These are phyloP conservation scores for Cordyceps cateniannulata DNA, from an alignment of 2,329 filamentous ascomycete species.

Conservation along the genomic window DNA sequence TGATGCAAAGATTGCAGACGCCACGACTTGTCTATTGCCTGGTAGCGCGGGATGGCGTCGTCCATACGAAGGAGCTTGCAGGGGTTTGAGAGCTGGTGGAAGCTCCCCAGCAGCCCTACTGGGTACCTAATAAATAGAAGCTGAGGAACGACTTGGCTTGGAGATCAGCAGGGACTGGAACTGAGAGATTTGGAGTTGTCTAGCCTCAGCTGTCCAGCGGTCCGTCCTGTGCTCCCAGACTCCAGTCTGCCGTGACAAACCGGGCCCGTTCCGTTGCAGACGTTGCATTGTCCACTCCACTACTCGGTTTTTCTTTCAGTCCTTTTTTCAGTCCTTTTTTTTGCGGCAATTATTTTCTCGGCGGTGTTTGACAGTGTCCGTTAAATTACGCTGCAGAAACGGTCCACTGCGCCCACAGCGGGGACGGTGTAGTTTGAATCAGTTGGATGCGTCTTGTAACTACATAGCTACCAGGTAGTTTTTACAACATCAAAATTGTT, in stretches of 20 bases:
- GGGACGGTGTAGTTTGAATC: background rate
- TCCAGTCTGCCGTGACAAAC: background rate
- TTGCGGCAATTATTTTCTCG: conserved; percentile 3
- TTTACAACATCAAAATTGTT: no score
- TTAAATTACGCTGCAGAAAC: conserved; percentile 6
- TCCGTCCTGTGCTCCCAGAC: no score
- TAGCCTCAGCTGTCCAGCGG: background rate
- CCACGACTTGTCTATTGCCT: background rate
- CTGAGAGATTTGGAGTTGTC: no score
- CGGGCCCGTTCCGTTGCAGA: conserved; percentile 3
- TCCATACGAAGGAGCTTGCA: background rate
- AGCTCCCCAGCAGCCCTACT: background rate
- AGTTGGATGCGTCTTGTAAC: background rate
- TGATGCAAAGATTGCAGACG: no score
- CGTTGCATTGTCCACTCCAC: background rate
- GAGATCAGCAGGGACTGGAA: background rate
- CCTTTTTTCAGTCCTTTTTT: background rate
- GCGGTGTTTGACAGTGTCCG: background rate
- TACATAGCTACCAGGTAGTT: no score
- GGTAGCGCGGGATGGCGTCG: background rate
- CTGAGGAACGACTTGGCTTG: background rate
- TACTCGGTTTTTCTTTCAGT: background rate
- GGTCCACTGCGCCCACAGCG: background rate
- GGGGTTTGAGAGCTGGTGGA: background rate
- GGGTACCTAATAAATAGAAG: no score